Evolutionary conservation across 352 stramenopile genomes (phyloP), one percentile per base, ranked within the genome.

Genomic region (Hyaloperonospora brassicae): DNA sequence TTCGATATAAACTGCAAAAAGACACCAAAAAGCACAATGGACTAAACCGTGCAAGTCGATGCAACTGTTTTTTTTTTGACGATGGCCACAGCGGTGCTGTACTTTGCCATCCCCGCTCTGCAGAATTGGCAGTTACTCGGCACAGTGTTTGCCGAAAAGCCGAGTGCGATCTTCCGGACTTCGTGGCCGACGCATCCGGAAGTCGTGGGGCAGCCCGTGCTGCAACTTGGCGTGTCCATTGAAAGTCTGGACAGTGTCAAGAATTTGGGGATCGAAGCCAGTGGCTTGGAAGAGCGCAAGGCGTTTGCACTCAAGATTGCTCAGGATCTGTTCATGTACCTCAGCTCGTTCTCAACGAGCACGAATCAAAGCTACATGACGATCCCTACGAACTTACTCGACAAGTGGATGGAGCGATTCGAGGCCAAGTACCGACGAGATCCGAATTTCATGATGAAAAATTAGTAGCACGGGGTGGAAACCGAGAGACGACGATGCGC

Each of bases 401-500:
- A 97, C 61, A 76, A 70, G 57, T 97, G 89, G 89, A 91, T 95
- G 67, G 71, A 88, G 62, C 76, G 89, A 47, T 97, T 97, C 59
- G 89, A 97, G 62, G 52, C 64, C 27, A 95, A 93, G 61, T 91
- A 90, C 34, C 64, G 78, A 50, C 62, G 86, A 11, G 87, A 97
- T 62, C 87, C 88, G 11, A 97, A 96, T 59, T 97, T 97, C 47
- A 95, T 96, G 68, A 78, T 96, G 60, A 97, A 96, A 57, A 79
- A 62, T 45, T 57, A 73, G 31, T 72, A 66, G 52, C 9, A 42
- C 34, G 34, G 7, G 12, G 12, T 42, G 14, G n/a, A n/a, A n/a
- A n/a, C n/a, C n/a, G n/a, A n/a, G n/a, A n/a, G n/a, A n/a, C n/a
- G n/a, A n/a, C n/a, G n/a, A n/a, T n/a, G n/a, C n/a, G n/a, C n/a